Conservation (phyloP, 2,329 filamentous ascomycete species). For the Alternaria ethzedia region DNA sequence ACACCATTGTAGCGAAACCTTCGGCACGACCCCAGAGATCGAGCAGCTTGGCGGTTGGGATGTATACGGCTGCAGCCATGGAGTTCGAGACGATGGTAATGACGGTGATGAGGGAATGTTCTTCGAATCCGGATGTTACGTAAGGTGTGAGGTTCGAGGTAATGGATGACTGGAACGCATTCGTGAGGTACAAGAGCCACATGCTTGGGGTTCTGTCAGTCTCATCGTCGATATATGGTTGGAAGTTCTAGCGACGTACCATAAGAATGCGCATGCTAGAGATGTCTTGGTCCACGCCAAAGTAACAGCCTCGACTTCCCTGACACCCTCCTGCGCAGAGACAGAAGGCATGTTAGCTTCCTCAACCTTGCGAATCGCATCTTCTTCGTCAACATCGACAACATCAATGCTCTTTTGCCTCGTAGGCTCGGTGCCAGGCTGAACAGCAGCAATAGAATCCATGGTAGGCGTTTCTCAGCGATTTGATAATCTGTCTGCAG, state of each 20-base stretch:
- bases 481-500: neutral
- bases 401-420: conserved; percentile 17
- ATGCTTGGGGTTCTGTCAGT: conserved; percentile 9
- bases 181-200: conserved; percentile 51
- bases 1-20: conserved; percentile 44
- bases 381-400: conserved; percentile 20
- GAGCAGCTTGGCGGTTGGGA: conserved; percentile 49
- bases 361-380: conserved; percentile 25
- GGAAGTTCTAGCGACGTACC: conserved; percentile 26
- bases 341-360: conserved; percentile 14
- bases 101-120: conserved; percentile 35
- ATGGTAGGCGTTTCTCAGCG: neutral
- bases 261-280: conserved; percentile 41
- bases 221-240: neutral
- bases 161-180: conserved; percentile 50
- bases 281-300: conserved; percentile 46
- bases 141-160: conserved; percentile 42
- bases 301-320: conserved; percentile 47
- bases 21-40: conserved; percentile 50
- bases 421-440: conserved; percentile 6
- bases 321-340: conserved; percentile 42
- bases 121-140: conserved; percentile 39
- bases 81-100: conserved; percentile 34
- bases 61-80: conserved; percentile 43
- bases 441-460: conserved; percentile 1